Evolutionary conservation across 805 yeast species (phyloP).

Genomic region (Wickerhamiella nectarea): DNA sequence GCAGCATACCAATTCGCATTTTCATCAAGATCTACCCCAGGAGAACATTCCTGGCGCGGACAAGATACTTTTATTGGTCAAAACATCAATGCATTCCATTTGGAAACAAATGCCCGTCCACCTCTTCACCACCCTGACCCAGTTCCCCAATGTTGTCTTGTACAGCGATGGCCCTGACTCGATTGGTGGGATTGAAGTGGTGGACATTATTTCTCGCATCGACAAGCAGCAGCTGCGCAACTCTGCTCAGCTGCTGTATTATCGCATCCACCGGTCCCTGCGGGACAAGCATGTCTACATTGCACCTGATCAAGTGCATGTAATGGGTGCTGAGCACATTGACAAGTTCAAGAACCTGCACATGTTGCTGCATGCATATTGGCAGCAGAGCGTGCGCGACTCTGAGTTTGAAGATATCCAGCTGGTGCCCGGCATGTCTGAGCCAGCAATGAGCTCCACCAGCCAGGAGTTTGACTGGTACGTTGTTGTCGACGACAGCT

Average conservation of each 20-base stretch:
- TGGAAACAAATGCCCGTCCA: conserved; percentile 23
- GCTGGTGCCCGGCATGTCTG: not conserved
- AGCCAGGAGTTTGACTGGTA: conserved; percentile 16
- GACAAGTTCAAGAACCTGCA: conserved; percentile 19
- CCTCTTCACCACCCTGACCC: conserved; percentile 18
- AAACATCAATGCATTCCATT: conserved; percentile 16
- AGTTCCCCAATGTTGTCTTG: conserved; percentile 16
- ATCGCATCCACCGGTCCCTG: conserved; percentile 17
- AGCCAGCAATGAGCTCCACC: not conserved
- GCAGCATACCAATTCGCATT: conserved; percentile 5
- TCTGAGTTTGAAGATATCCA: too few relatives aligned
- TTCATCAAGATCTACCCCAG: conserved; percentile 8
- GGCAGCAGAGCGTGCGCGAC: not conserved
- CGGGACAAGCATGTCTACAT: conserved; percentile 18
- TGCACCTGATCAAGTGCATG: conserved; percentile 13
- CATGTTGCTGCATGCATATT: conserved; percentile 19
- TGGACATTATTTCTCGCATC: conserved; percentile 17
- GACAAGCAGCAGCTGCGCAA: conserved; percentile 7
- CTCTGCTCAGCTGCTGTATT: conserved; percentile 15
- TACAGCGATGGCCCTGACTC: conserved; percentile 20
- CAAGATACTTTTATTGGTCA: conserved; percentile 16
- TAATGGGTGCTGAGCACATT: conserved; percentile 14
- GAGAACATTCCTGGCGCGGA: conserved; percentile 10
- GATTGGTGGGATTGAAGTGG: conserved; percentile 18
- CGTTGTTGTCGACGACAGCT: conserved; percentile 15